Percentiles rank a stretch among this genome's conserved stretches.
Conservation (phyloP, 352 stramenopile species). For the Saprolegnia parasitica region DNA sequence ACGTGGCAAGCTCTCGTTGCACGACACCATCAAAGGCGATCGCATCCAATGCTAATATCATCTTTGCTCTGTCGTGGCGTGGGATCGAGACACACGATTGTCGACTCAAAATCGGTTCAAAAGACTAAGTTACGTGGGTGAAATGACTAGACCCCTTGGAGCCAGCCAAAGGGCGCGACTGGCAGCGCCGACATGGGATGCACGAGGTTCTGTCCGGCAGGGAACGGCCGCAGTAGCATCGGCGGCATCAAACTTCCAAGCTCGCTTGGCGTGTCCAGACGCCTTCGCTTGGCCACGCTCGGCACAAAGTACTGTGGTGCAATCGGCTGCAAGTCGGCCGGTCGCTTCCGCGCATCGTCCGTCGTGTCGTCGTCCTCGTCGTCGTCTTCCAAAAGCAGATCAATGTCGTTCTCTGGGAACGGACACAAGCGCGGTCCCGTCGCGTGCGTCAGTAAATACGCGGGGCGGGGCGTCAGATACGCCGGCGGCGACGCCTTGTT, state of each 20-base stretch:
- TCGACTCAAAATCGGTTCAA: too few relatives aligned
- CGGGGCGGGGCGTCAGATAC: neutral
- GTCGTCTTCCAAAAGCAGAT: neutral
- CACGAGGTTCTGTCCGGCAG: too few relatives aligned
- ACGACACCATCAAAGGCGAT: too few relatives aligned
- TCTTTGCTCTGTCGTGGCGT: too few relatives aligned
- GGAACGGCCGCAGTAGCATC: too few relatives aligned
- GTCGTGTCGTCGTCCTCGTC: neutral
- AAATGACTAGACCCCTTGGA: too few relatives aligned
- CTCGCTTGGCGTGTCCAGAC: neutral
- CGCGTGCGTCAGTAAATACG: neutral
- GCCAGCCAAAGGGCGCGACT: neutral
- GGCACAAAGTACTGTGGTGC: neutral
- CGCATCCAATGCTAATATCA: too few relatives aligned
- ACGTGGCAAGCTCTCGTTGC: too few relatives aligned
- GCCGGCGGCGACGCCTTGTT: slow-evolving; percentile 37
- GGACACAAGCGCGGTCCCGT: neutral
- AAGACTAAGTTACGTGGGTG: too few relatives aligned
- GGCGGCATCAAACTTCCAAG: too few relatives aligned
- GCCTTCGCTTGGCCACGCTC: neutral
- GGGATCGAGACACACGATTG: too few relatives aligned
- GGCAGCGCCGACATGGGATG: neutral
- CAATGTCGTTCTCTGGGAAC: neutral
- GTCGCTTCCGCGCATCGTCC: too few relatives aligned
- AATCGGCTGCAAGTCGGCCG: neutral